Evolutionary conservation across 805 yeast species (phyloP).

Genomic region (Myxozyma neotropica): DNA sequence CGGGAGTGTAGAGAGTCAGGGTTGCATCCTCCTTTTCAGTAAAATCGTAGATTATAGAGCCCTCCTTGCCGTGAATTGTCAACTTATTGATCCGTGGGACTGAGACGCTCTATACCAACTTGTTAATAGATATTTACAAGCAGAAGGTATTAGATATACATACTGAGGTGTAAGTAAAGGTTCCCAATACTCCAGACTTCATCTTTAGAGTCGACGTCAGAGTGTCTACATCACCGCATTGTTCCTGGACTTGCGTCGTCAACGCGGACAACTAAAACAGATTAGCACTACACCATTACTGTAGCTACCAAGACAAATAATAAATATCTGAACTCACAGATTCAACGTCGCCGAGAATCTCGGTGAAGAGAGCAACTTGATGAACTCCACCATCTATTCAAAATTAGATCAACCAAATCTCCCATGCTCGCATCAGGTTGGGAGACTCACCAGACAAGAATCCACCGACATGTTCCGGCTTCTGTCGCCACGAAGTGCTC

Average conservation of each 20-base stretch:
- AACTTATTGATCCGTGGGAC: conserved; percentile 49
- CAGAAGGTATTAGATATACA: conserved; percentile 47
- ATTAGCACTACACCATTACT: not conserved
- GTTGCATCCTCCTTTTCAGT: conserved; percentile 51
- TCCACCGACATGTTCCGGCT: conserved; percentile 93
- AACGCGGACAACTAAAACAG: conserved; percentile 55
- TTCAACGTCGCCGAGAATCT: conserved; percentile 72
- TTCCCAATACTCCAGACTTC: conserved; percentile 69
- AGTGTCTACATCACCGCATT: conserved; percentile 81
- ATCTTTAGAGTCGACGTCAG: conserved; percentile 69
- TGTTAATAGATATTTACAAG: not conserved
- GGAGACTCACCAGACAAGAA: conserved; percentile 54
- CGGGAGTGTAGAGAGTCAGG: conserved; percentile 11
- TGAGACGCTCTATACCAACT: conserved; percentile 18
- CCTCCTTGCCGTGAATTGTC: conserved; percentile 75
- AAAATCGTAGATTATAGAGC: conserved; percentile 70
- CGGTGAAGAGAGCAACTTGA: conserved; percentile 84
- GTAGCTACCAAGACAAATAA: not conserved
- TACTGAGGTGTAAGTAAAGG: conserved; percentile 81
- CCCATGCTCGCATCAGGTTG: no score
- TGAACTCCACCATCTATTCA: conserved; percentile 83
- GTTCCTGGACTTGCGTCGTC: conserved; percentile 73
- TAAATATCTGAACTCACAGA: conserved; percentile 45
- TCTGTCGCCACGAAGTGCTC: conserved; percentile 79
- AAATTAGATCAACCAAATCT: no score